These are phyloP conservation scores for Nadsonia commutata DNA, from an alignment of 1,139 yeast genomes.

Conservation along the genomic window DNA sequence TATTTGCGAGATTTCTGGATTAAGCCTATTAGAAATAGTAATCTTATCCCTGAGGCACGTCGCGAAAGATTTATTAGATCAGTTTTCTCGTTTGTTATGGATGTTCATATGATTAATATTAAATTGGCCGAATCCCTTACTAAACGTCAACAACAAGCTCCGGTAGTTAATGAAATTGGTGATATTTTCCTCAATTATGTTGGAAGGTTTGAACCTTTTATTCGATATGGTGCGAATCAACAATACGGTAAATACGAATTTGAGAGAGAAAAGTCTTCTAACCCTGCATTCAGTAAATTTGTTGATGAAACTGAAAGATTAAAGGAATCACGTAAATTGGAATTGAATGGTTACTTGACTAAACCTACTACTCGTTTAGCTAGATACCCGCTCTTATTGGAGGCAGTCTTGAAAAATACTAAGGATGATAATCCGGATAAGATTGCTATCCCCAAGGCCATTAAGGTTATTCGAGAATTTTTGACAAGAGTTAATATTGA, in stretches of 20 bases:
- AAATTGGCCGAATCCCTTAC: constrained; percentile 81
- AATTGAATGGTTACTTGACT: constrained; percentile 80
- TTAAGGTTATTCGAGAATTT: constrained; percentile 60
- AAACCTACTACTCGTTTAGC: constrained; percentile 96
- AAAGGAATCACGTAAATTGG: constrained; percentile 82
- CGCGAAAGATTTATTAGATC: constrained; percentile 83
- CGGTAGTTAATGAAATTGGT: constrained; percentile 74
- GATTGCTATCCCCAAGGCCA: constrained; percentile 55
- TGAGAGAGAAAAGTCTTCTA: constrained; percentile 84
- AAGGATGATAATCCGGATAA: constrained; percentile 62
- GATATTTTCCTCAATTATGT: constrained; percentile 77
- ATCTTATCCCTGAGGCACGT: constrained; percentile 76
- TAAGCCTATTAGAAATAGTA: constrained; percentile 72
- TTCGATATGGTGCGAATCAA: constrained; percentile 89
- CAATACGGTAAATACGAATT: constrained; percentile 91
- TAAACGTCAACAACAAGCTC: constrained; percentile 74
- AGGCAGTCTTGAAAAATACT: constrained; percentile 73
- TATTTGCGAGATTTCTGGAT: constrained; percentile 89
- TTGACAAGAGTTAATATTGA: constrained; percentile 74
- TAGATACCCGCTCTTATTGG: constrained; percentile 72
- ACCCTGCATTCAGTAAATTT: constrained; percentile 80
- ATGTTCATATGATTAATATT: constrained; percentile 70
- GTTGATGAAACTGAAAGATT: constrained; percentile 82
- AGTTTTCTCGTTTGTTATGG: constrained; percentile 83
- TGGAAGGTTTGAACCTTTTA: constrained; percentile 81